Evolutionary conservation across 345 rosid species (phyloP).

Genomic region (Sonneratia alba): DNA sequence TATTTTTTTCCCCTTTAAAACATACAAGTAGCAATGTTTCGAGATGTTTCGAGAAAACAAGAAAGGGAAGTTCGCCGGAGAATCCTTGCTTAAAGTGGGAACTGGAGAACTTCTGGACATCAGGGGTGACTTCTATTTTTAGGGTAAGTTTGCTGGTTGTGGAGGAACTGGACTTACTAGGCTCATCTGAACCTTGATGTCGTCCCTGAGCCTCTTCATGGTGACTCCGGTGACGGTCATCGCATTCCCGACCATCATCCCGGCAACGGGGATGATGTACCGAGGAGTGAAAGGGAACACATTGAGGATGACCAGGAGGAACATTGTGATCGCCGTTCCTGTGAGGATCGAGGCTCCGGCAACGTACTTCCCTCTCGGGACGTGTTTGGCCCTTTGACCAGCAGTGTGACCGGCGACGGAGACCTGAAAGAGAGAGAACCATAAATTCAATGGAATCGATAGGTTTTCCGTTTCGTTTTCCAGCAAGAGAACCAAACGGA

Average conservation of each 20-base stretch:
- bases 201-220: constrained; percentile 81
- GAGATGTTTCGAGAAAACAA: too few species aligned
- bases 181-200: constrained; percentile 62
- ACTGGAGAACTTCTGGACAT: neutral
- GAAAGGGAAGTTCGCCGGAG: too few species aligned
- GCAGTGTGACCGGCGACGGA: constrained; percentile 84
- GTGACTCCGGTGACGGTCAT: constrained; percentile 94
- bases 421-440: constrained; percentile 26
- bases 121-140: neutral
- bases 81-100: neutral
- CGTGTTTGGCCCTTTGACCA: constrained; percentile 71
- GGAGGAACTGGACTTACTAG: constrained; percentile 27
- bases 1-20: too few species aligned
- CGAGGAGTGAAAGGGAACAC: constrained; percentile 94
- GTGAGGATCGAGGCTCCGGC: constrained; percentile 64
- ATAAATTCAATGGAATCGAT: neutral
- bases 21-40: too few species aligned
- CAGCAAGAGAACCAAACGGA: too few species aligned
- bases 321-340: constrained; percentile 66
- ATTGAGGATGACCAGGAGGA: constrained; percentile 47
- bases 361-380: constrained; percentile 61
- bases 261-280: constrained; percentile 76
- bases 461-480: too few species aligned
- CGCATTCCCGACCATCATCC: constrained; percentile 95
- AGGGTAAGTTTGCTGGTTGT: neutral